phyloP scores from a whole-genome alignment of 805 yeast genomes.

The Dipodascopsis tothii region DNA sequence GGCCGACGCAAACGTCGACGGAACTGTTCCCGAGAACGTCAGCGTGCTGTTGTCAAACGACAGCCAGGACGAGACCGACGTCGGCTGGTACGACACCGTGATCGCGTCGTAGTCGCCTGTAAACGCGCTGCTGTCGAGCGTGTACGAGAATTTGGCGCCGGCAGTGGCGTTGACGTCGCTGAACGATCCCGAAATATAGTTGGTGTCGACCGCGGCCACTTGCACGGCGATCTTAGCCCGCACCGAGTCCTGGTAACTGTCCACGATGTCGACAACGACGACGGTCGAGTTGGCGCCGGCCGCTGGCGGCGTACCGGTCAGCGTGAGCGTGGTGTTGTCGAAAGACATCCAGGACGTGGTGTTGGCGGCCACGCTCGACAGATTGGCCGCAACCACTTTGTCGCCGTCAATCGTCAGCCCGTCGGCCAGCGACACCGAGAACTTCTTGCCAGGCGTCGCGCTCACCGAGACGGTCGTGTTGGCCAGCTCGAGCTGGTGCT shows the following conservation, averaged over 20 bases:
- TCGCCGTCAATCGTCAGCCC: constrained; percentile 60
- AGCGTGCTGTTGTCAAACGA: constrained; percentile 48
- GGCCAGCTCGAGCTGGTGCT: constrained; percentile 70
- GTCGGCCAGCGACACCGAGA: constrained; percentile 45
- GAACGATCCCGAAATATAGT: constrained; percentile 34
- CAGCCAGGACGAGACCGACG: constrained; percentile 48
- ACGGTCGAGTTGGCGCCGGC: constrained; percentile 27
- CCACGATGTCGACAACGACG: constrained; percentile 37
- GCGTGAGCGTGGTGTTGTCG: constrained; percentile 52
- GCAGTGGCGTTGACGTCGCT: constrained; percentile 36
- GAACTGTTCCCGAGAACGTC: constrained; percentile 62
- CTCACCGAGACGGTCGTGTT: constrained; percentile 54
- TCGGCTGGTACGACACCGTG: constrained; percentile 8
- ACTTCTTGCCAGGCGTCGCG: constrained; percentile 54
- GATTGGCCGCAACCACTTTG: constrained; percentile 41
- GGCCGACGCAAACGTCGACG: constrained; percentile 39
- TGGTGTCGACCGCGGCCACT: constrained; percentile 2
- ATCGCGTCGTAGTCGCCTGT: constrained; percentile 40
- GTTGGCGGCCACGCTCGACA: constrained; percentile 45
- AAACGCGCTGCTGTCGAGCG: constrained; percentile 55
- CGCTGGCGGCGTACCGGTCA: constrained; percentile 56
- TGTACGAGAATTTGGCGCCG: constrained; percentile 58
- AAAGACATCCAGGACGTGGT: constrained; percentile 72
- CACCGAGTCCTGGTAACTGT: constrained; percentile 31
- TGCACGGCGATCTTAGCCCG: constrained; percentile 20